Evolutionary conservation across 495 filamentous ascomycete species (phyloP), one percentile per base, ranked within the genome.

Genomic region (Umbilicaria muhlenbergii): DNA sequence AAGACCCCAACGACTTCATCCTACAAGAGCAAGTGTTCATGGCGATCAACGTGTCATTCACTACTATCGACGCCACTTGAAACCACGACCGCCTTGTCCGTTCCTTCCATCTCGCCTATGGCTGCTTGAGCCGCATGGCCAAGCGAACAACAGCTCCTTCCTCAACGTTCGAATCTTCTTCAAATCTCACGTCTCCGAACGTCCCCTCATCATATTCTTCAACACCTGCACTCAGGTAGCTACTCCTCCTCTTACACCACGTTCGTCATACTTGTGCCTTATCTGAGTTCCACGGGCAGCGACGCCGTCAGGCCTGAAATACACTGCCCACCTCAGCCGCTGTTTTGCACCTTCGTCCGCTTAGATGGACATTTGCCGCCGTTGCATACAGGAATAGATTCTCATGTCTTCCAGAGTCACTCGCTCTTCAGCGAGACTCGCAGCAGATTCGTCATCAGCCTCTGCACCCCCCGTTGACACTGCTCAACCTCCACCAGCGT

Each of bases 351-450:
- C 21, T 43, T 39, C 41, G 43, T 44, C 21, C 34, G 44, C 32
- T 19, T 34, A 28, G 24, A 28, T 18, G 11, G n/a, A 36, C 28
- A 35, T 34, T 41, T 44, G 10, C 41, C 44, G 37, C 31, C 37
- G 16, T 41, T 21, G 17, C 36, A 32, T 41, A 38, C 18, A 44
- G 41, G 38, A 41, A 48, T 49, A 55, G 38, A 55, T 66, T 67
- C 82, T 83, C 76, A 86, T 86, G 82, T 81, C 81, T 71, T 60
- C 73, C 74, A 88, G 83, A 77, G 72, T 80, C 45, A 86, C 82
- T 65, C 77, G 82, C 61, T 84, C 82, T 51, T 74, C 82, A 53
- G 76, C 82, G 62, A 80, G 80, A 68, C 71, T 76, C 70, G 80
- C 80, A 60, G 80, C 80, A 66, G 75, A 73, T 43, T 48, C 61